Conservation (phyloP, 371 early-diverging fungal genomes). For the Mucor indicus region DNA sequence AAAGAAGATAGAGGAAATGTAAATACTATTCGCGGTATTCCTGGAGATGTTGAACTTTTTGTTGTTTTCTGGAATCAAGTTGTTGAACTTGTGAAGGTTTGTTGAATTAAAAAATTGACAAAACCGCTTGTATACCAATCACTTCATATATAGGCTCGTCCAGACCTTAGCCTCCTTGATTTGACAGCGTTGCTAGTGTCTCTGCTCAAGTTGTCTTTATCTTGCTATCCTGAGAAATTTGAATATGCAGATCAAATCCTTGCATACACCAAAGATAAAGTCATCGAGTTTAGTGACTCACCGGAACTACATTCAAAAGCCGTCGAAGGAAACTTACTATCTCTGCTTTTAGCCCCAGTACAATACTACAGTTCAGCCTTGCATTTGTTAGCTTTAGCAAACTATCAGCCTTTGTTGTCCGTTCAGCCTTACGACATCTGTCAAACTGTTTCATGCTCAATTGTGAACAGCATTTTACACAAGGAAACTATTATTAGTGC, state of each 20-base stretch:
- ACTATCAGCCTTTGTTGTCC: constrained; percentile 74
- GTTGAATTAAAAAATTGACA: no score
- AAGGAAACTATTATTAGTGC: constrained; percentile 64
- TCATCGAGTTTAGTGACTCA: constrained; percentile 44
- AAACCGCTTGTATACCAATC: no score
- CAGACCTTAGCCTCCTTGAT: constrained; percentile 87
- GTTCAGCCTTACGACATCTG: constrained; percentile 78
- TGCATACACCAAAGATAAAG: constrained; percentile 72
- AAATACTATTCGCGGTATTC: constrained; percentile 65
- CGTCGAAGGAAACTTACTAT: constrained; percentile 57
- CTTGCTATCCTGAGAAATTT: constrained; percentile 85
- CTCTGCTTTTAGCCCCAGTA: constrained; percentile 71
- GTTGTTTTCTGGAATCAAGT: constrained; percentile 94
- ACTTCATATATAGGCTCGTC: constrained; percentile 86
- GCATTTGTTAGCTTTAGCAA: constrained; percentile 55
- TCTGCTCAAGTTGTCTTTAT: constrained; percentile 79
- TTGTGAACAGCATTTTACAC: constrained; percentile 66
- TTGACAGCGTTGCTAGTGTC: constrained; percentile 83
- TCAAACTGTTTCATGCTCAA: constrained; percentile 70
- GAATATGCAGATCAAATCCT: constrained; percentile 86
- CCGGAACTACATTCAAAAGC: constrained; percentile 61
- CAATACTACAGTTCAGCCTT: constrained; percentile 67
- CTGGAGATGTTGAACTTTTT: constrained; percentile 83
- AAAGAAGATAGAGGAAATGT: constrained; percentile 12
- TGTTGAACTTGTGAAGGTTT: constrained; percentile 79